phyloP scores from a whole-genome alignment of 202 grass and related monocot genomes.

The Eragrostis tef region DNA sequence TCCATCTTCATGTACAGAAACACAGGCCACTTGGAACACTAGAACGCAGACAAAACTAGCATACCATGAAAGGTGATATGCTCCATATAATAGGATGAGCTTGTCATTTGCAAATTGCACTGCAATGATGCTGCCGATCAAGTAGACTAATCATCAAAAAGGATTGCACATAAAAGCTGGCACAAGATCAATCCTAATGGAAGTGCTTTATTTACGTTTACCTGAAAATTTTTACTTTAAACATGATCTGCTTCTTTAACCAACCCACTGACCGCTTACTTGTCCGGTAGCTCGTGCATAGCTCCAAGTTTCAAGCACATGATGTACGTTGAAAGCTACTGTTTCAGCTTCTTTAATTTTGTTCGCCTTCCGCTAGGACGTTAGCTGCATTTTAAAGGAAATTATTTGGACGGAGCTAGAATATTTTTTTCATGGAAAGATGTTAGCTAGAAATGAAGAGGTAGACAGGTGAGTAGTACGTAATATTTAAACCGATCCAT shows the following conservation, averaged over 20 bases:
- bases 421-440: not conserved
- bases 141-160: conserved; percentile 45
- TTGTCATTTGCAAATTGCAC: conserved; percentile 46
- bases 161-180: conserved; percentile 27
- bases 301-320: conserved; percentile 52
- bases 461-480: conserved; percentile 10
- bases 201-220: conserved; percentile 50
- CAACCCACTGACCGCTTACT: conserved; percentile 49
- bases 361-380: conserved; percentile 37
- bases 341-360: not conserved
- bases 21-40: too few species aligned
- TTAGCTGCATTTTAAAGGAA: not conserved
- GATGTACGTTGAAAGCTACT: conserved; percentile 48
- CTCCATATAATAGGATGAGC: not conserved
- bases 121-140: conserved; percentile 39
- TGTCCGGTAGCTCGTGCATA: not conserved
- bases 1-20: not conserved
- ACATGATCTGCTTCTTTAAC: conserved; percentile 51
- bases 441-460: conserved; percentile 32
- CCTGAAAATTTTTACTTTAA: conserved; percentile 27
- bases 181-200: conserved; percentile 25
- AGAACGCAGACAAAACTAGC: not conserved
- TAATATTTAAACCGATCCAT: conserved; percentile 30
- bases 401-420: conserved; percentile 18
- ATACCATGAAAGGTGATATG: not conserved